Conservation (phyloP, 805 yeast species). For the Barnettozyma botsteinii region DNA sequence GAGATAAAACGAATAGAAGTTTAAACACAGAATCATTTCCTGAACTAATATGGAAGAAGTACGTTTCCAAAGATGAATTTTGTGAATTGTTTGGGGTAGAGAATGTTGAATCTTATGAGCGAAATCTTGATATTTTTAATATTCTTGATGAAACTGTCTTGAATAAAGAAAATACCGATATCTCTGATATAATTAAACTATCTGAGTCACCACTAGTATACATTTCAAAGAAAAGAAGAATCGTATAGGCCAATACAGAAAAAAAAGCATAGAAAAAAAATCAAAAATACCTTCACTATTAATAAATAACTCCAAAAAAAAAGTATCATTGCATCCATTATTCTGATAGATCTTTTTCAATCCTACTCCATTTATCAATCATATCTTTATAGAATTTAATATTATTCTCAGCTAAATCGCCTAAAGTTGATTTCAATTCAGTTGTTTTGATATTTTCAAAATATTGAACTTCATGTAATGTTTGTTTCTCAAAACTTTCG, state of each 20-base stretch:
- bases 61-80: slow-evolving; percentile 48
- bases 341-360: slow-evolving; percentile 33
- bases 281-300: neutral
- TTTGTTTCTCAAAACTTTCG: slow-evolving; percentile 51
- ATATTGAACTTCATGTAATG: slow-evolving; percentile 49
- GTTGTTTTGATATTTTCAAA: slow-evolving; percentile 77
- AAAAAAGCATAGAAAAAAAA: neutral
- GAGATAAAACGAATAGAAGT: slow-evolving; percentile 62
- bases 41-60: slow-evolving; percentile 46
- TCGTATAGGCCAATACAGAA: neutral
- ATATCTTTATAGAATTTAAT: slow-evolving; percentile 64
- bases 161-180: slow-evolving; percentile 15
- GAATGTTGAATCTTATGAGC: slow-evolving; percentile 6
- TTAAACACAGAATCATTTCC: slow-evolving; percentile 57
- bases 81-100: slow-evolving; percentile 32
- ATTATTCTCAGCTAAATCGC: slow-evolving; percentile 70
- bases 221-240: slow-evolving; percentile 5
- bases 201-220: slow-evolving; percentile 1
- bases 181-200: slow-evolving; percentile 18
- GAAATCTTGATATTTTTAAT: slow-evolving; percentile 16
- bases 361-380: slow-evolving; percentile 64
- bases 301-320: neutral
- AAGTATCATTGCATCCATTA: slow-evolving; percentile 9
- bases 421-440: slow-evolving; percentile 69
- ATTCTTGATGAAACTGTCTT: slow-evolving; percentile 14